Base-by-base conservation (phyloP, 202 grass and related monocot species). In the Digitaria exilis region DNA sequence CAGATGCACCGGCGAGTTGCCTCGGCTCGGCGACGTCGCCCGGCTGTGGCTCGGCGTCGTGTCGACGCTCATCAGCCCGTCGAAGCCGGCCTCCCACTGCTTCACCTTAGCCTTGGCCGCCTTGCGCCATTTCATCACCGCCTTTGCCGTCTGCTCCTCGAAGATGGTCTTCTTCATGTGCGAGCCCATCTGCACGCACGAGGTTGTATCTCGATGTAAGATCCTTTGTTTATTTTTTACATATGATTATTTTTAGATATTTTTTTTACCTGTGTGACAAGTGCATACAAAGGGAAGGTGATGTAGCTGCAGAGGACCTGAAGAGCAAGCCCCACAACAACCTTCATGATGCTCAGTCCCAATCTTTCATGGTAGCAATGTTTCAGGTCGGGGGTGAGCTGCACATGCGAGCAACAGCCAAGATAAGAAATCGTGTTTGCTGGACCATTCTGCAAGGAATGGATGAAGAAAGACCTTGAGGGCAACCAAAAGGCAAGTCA, bases 231-330 rank as follows among this genome's bases (percentile, higher is more conserved):
- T 13, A n/a, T n/a, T n/a, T n/a, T n/a, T n/a, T 9, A 31, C 19
- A 21, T 32, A 9, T 7, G 31, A 3, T 41, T n/a, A 54, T 4
- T 41, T 71, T 41, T 41, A n/a, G n/a, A n/a, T 51, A 18, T 14
- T 17, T 5, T 18, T 0, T 22, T 54, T 70, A 94, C 92, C 75
- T 94, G 87, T 35, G 93, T 80, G 56, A 96, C 86, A 0, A 96
- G 81, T 4, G 93, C 90, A 2, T 96, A 96, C 42, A 93, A 81
- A 0, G 94, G 91, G 35, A 96, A 90, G 32, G 94, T 93, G 79
- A 89, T 93, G 61, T 93, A 96, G 82, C 91, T 96, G 84, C 94
- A 96, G 24, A 93, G 57, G 65, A 91, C 1, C 71, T 96, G 93
- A n/a, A 89, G 51, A 58, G 50, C 34, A 35, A 92, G 0, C 11